Evolutionary conservation across 2,329 filamentous ascomycete species (phyloP).

Genomic region (Fusarium avenaceum): DNA sequence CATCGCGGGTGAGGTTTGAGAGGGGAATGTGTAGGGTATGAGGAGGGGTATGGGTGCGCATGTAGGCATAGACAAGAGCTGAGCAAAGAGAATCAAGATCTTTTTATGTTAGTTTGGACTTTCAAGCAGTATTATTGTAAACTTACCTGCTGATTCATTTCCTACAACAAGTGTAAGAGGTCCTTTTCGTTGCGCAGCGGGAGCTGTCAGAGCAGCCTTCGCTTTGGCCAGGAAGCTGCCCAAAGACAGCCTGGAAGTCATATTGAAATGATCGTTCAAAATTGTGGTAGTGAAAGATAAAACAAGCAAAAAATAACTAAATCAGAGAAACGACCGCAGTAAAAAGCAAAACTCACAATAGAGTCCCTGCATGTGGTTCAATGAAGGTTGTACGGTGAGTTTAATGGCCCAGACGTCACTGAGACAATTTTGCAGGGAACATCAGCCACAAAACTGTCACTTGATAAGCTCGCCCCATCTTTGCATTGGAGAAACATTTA

Average conservation of each 20-base stretch:
- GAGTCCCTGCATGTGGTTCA: constrained; percentile 16
- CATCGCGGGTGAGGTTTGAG: constrained; percentile 76
- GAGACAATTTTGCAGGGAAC: constrained; percentile 19
- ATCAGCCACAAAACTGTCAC: constrained; percentile 34
- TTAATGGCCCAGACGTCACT: constrained; percentile 24
- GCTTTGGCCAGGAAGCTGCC: constrained; percentile 66
- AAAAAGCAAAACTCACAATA: constrained; percentile 15
- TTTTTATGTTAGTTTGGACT: constrained; percentile 48
- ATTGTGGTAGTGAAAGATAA: background rate
- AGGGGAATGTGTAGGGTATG: constrained; percentile 77
- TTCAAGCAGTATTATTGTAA: background rate
- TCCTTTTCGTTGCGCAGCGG: constrained; percentile 58
- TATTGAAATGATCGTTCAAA: constrained; percentile 14
- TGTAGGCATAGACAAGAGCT: constrained; percentile 79
- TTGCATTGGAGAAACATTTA: background rate
- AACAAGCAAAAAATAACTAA: background rate
- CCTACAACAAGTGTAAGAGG: constrained; percentile 74
- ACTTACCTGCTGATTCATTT: constrained; percentile 75
- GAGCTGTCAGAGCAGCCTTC: constrained; percentile 60
- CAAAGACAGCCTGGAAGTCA: constrained; percentile 58
- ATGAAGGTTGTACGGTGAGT: constrained; percentile 39
- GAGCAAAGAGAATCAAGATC: constrained; percentile 87
- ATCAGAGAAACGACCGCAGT: background rate
- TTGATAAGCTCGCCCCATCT: constrained; percentile 24
- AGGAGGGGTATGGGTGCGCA: constrained; percentile 71